These are phyloP conservation scores for Elasticomyces elasticus DNA, from an alignment of 495 filamentous ascomycete genomes.

Conservation along the genomic window DNA sequence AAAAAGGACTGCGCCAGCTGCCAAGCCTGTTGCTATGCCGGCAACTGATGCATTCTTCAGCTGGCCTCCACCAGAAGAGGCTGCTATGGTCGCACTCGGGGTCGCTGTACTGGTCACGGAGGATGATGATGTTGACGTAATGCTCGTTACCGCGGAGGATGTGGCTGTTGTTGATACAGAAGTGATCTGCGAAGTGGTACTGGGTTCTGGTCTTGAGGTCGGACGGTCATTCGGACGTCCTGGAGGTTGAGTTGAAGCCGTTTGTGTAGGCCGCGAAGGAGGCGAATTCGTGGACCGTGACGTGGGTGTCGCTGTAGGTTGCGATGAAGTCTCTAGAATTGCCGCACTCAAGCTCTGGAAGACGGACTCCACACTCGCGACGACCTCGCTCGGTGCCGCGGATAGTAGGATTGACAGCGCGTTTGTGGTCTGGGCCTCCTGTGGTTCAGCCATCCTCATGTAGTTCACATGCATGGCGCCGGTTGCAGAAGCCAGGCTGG, in stretches of 20 bases:
- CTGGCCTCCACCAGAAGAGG: background rate
- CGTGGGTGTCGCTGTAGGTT: background rate
- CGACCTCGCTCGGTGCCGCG: slow-evolving; percentile 6
- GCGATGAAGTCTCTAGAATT: background rate
- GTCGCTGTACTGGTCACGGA: background rate
- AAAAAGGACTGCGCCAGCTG: slow-evolving; percentile 5
- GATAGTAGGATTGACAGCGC: slow-evolving; percentile 7
- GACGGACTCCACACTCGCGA: background rate
- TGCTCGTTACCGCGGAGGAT: background rate
- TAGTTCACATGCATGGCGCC: background rate
- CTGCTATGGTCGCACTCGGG: background rate
- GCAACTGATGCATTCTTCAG: slow-evolving; percentile 6
- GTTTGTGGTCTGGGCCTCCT: background rate
- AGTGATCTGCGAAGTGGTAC: background rate
- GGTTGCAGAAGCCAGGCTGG: background rate
- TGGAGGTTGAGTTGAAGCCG: background rate
- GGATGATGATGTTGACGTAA: background rate
- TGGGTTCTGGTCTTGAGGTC: background rate
- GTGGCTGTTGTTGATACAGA: background rate
- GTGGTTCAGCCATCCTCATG: background rate
- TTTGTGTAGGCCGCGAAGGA: background rate
- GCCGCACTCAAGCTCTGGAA: background rate
- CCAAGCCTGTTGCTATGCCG: slow-evolving; percentile 12
- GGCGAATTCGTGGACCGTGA: background rate
- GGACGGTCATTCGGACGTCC: too few relatives aligned